Evolutionary conservation across 2,329 filamentous ascomycete genomes (phyloP), one percentile per base, ranked within the genome.

Genomic region (Karstenula rhodostoma): DNA sequence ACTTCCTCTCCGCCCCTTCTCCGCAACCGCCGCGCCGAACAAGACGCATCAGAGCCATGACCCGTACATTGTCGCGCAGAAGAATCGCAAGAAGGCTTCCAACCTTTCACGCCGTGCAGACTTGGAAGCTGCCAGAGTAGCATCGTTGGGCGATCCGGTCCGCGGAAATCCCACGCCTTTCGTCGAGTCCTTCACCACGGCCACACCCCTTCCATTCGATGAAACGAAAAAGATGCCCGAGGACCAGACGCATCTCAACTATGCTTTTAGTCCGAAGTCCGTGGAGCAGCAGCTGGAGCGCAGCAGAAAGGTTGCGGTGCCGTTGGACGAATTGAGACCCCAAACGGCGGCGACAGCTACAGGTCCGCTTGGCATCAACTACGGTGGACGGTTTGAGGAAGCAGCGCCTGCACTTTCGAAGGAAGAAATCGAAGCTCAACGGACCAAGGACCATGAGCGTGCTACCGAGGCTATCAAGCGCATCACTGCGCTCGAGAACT

Each of bases 131-230:
- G 83, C 89, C 73, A 88, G 92, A 60, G 83, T 87, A 60, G 84
- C 84, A 49, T 84, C 84, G 48, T 83, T 90, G 66, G 94, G 94
- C 53, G 87, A 96, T 77, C 91, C 93, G 0, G 83, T 99, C 65
- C 86, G 89, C 69, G 95, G 94, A 73, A 84, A 89, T 61, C 79
- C 85, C 40, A 97, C 95, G 17, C 87, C 93, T 32, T 97, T 97
- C 74, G 81, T 97, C 70, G 86, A 92, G 79, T 94, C 92, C 3
- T 89, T 97, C 69, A 90, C 92, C 73, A 86, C 85, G 10, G 89
- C 85, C 23, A 66, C 78, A 5, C 78, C 81, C 0, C 48, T 71
- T 53, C 32, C 66, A 56, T 29, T 66, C 63, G 52, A 66, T 43
- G 47, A 70, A 48, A 57, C 66, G 59, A 53, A 63, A 19, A 70